phyloP scores from a whole-genome alignment of 2,329 filamentous ascomycete species.

The Talaromyces islandicus region DNA sequence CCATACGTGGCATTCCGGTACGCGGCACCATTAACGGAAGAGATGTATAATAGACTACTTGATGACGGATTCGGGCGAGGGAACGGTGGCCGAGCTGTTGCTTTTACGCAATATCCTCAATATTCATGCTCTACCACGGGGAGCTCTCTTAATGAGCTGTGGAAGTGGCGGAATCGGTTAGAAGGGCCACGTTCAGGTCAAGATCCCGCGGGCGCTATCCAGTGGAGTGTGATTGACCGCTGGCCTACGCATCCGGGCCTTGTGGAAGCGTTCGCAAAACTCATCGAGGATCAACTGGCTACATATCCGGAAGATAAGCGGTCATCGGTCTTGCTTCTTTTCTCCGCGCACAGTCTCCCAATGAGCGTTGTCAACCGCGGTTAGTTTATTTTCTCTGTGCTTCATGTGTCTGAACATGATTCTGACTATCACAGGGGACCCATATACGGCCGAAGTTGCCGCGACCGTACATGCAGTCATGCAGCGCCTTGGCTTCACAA shows the following conservation, averaged over 20 bases:
- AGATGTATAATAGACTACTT: slow-evolving; percentile 79
- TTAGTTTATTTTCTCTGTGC: slow-evolving; percentile 29
- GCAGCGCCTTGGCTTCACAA: slow-evolving; percentile 77
- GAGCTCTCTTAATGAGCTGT: slow-evolving; percentile 91
- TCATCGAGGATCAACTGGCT: slow-evolving; percentile 78
- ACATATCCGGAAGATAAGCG: slow-evolving; percentile 79
- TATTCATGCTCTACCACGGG: slow-evolving; percentile 98
- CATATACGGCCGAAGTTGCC: slow-evolving; percentile 91
- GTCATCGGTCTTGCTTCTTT: slow-evolving; percentile 77
- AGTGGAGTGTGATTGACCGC: slow-evolving; percentile 96
- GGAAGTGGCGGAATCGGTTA: slow-evolving; percentile 86
- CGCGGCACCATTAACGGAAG: slow-evolving; percentile 84
- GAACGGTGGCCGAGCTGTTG: slow-evolving; percentile 85
- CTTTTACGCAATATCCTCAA: slow-evolving; percentile 97
- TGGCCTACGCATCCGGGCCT: slow-evolving; percentile 92
- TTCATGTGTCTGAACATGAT: not conserved
- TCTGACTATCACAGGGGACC: slow-evolving; percentile 57
- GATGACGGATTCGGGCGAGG: slow-evolving; percentile 87
- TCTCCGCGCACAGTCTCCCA: slow-evolving; percentile 90
- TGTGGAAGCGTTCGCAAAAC: slow-evolving; percentile 85
- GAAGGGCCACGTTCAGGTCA: slow-evolving; percentile 65
- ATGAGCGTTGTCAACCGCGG: slow-evolving; percentile 96
- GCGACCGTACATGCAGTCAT: slow-evolving; percentile 97
- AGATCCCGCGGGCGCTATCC: slow-evolving; percentile 62
- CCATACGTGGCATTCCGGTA: slow-evolving; percentile 98